Evolutionary conservation across 2,329 filamentous ascomycete species (phyloP).

Genomic region (Rutstroemia sp.): DNA sequence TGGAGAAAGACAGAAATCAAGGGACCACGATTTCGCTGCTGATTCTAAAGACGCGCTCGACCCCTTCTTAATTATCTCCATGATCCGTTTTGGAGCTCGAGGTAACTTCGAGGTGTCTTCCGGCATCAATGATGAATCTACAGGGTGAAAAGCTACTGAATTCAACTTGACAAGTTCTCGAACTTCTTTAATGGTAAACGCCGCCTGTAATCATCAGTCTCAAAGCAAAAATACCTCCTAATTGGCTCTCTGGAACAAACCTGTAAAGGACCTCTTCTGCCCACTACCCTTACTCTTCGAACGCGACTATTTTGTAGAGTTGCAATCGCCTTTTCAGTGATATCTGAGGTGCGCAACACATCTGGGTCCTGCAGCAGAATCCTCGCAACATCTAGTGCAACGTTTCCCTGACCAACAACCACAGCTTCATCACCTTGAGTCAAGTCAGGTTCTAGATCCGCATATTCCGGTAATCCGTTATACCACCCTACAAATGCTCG

Average conservation of each 20-base stretch:
- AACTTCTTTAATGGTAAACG: conserved; percentile 92
- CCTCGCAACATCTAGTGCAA: conserved; percentile 86
- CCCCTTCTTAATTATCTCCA: conserved; percentile 75
- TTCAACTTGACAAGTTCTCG: conserved; percentile 79
- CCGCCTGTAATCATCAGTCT: conserved; percentile 47
- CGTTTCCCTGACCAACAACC: conserved; percentile 91
- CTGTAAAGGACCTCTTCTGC: conserved; percentile 82
- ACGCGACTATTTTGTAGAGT: conserved; percentile 65
- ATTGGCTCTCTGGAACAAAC: conserved; percentile 35
- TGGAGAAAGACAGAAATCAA: conserved; percentile 81
- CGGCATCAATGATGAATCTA: conserved; percentile 61
- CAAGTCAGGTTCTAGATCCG: conserved; percentile 65
- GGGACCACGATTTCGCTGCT: conserved; percentile 65
- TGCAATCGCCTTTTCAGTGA: conserved; percentile 75
- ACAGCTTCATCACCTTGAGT: conserved; percentile 72
- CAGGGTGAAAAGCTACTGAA: conserved; percentile 61
- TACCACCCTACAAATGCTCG: conserved; percentile 97
- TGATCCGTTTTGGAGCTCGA: conserved; percentile 67
- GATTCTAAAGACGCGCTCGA: conserved; percentile 41
- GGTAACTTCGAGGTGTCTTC: conserved; percentile 60
- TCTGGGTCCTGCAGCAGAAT: conserved; percentile 75
- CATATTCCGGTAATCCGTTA: conserved; percentile 83
- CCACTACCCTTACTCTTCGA: conserved; percentile 77
- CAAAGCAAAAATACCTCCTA: not conserved
- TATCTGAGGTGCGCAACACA: conserved; percentile 73